These are phyloP conservation scores for Ascochyta koolunga DNA, from an alignment of 2,329 filamentous ascomycete genomes.

Conservation along the genomic window DNA sequence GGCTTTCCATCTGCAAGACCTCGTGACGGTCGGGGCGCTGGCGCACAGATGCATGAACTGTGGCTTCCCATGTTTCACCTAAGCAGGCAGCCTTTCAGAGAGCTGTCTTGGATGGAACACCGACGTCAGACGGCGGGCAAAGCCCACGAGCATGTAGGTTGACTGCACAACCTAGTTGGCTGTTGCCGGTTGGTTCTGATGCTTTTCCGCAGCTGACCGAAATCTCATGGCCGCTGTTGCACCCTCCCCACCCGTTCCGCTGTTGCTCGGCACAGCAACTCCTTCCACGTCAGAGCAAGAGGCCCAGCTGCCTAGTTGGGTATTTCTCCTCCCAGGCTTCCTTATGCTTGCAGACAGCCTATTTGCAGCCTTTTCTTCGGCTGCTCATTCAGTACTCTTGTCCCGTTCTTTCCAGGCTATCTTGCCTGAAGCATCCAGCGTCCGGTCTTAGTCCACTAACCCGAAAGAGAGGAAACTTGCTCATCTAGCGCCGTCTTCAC, in stretches of 20 bases:
- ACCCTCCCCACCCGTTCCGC: constrained; percentile 20
- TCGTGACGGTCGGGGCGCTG: background rate
- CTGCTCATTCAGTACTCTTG: constrained; percentile 18
- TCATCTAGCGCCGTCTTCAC: constrained; percentile 17
- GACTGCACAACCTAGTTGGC: constrained; percentile 3
- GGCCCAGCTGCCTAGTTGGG: constrained; percentile 7
- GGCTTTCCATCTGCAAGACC: background rate
- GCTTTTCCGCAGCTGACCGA: constrained; percentile 16
- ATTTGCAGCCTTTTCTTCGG: background rate
- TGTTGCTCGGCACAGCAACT: constrained; percentile 10
- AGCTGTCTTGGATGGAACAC: constrained; percentile 5
- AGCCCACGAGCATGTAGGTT: constrained; percentile 9
- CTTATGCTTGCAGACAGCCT: background rate
- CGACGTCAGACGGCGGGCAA: constrained; percentile 14
- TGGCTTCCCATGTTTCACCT: constrained; percentile 22
- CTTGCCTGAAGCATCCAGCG: constrained; percentile 19
- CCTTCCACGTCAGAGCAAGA: constrained; percentile 19
- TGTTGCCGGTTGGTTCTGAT: constrained; percentile 1
- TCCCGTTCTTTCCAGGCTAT: constrained; percentile 11
- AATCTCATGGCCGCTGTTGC: constrained; percentile 15
- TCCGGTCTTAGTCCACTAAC: constrained; percentile 21
- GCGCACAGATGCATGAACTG: background rate
- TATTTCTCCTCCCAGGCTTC: background rate
- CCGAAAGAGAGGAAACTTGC: constrained; percentile 15
- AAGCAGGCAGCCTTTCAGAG: constrained; percentile 18